These are phyloP conservation scores for Bruguiera parviflora DNA, from an alignment of 345 rosid species.

Conservation along the genomic window DNA sequence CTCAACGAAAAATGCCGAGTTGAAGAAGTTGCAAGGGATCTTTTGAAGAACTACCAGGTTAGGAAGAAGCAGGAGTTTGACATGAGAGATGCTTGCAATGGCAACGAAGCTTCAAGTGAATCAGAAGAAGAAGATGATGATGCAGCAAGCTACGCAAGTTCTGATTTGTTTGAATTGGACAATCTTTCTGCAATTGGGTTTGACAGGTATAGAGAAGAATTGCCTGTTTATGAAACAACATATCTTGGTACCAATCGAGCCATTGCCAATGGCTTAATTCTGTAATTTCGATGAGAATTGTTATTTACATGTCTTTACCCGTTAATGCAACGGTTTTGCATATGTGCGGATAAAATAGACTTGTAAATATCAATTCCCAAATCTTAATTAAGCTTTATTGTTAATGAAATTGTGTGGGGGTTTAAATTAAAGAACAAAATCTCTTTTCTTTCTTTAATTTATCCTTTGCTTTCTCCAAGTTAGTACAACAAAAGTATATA, in stretches of 20 bases:
- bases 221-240: slow-evolving; percentile 94
- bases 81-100: slow-evolving; percentile 12
- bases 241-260: slow-evolving; percentile 68
- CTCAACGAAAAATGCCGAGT: slow-evolving; percentile 55
- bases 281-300: slow-evolving; percentile 38
- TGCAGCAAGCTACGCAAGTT: slow-evolving; percentile 79
- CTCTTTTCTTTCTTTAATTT: slow-evolving; percentile 13
- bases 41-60: slow-evolving; percentile 57
- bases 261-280: slow-evolving; percentile 57
- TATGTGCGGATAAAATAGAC: too few species aligned
- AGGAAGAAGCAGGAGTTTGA: slow-evolving; percentile 27
- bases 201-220: slow-evolving; percentile 65
- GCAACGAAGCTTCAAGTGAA: neutral
- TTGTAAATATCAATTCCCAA: too few species aligned
- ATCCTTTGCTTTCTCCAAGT: slow-evolving; percentile 11
- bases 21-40: slow-evolving; percentile 63
- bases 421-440: slow-evolving; percentile 46
- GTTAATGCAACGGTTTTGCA: too few species aligned
- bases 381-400: slow-evolving; percentile 2
- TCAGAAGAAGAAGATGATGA: slow-evolving; percentile 42
- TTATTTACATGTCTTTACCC: too few species aligned
- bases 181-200: slow-evolving; percentile 72
- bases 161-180: slow-evolving; percentile 91
- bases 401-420: slow-evolving; percentile 49
- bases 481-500: neutral